A percentile compares a stretch with the other conserved stretches of the same genome.
phyloP scores from a whole-genome alignment of 768 basidiomycete species.

The Neoboletus brunneissimus region DNA sequence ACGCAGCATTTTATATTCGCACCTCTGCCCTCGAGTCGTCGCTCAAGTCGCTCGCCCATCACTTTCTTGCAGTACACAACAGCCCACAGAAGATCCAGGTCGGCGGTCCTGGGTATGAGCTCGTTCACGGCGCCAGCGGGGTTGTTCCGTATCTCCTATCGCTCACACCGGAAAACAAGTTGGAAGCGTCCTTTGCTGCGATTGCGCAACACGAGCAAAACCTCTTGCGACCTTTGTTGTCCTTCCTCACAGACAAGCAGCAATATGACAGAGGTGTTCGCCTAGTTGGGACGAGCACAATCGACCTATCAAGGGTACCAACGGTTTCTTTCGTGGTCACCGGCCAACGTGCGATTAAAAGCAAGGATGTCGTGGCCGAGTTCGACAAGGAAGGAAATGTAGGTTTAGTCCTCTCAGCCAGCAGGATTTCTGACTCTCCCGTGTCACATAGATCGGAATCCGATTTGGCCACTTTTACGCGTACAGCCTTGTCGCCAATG shows the following conservation, averaged over 20 bases:
- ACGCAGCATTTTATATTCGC: conserved; percentile 63
- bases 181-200: conserved; percentile 52
- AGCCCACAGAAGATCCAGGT: conserved; percentile 64
- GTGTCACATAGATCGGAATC: conserved; percentile 58
- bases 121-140: conserved; percentile 57
- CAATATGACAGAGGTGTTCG: conserved; percentile 59
- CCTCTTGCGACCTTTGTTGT: conserved; percentile 52
- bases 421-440: background rate
- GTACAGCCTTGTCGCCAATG: conserved; percentile 52
- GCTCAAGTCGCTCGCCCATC: conserved; percentile 60
- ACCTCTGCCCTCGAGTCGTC: conserved; percentile 45
- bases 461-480: conserved; percentile 81
- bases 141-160: conserved; percentile 63
- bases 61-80: conserved; percentile 54
- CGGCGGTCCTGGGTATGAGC: conserved; percentile 75
- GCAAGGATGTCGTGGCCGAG: conserved; percentile 57
- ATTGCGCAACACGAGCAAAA: conserved; percentile 62
- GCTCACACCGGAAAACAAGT: conserved; percentile 46
- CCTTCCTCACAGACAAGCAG: conserved; percentile 48
- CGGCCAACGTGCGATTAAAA: conserved; percentile 53
- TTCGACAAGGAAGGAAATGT: conserved; percentile 68
- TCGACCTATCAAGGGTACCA: conserved; percentile 49
- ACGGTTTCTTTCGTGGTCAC: conserved; percentile 72
- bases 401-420: conserved; percentile 26
- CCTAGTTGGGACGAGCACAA: conserved; percentile 59